Percentiles rank a stretch among this genome's conserved stretches.
Conservation (phyloP, 1,284 basidiomycete genomes). For the Cystobasidiaceae sp. region DNA sequence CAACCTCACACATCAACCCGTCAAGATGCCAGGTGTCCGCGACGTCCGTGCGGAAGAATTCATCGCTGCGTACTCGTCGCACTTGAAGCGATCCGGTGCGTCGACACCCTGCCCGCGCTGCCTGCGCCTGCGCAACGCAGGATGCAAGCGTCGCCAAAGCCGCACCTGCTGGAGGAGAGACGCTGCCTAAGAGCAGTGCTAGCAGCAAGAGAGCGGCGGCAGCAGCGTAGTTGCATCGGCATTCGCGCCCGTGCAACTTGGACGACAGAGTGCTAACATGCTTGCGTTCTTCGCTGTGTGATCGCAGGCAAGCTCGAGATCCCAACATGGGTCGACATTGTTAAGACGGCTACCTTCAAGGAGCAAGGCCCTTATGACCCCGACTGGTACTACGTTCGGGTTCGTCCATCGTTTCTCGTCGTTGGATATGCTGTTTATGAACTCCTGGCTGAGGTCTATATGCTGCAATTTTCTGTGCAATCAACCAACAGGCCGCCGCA, state of each 20-base stretch:
- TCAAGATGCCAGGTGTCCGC: constrained; percentile 40
- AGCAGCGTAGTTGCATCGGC: not conserved
- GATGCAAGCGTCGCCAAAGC: too few relatives aligned
- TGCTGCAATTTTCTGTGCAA: too few relatives aligned
- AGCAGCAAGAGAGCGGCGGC: too few relatives aligned
- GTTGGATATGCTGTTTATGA: not conserved
- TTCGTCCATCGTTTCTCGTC: constrained; percentile 57
- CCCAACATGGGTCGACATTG: constrained; percentile 97
- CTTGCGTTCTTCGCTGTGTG: not conserved
- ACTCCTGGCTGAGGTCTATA: constrained; percentile 15
- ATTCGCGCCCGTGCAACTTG: not conserved
- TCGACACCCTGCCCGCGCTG: too few relatives aligned
- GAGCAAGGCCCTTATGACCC: constrained; percentile 98
- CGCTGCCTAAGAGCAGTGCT: too few relatives aligned
- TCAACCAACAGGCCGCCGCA: constrained; percentile 61
- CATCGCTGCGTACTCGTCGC: constrained; percentile 84
- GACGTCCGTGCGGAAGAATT: constrained; percentile 69
- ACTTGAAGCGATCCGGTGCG: constrained; percentile 80
- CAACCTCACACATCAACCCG: not conserved
- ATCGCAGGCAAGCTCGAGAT: constrained; percentile 82
- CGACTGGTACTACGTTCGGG: constrained; percentile 99
- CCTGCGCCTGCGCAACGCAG: too few relatives aligned
- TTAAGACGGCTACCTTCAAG: constrained; percentile 97
- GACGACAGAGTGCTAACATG: not conserved
- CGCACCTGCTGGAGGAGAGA: too few relatives aligned